These are phyloP conservation scores for Ensete glaucum DNA, from an alignment of 176 grass and related monocot genomes.

Conservation along the genomic window DNA sequence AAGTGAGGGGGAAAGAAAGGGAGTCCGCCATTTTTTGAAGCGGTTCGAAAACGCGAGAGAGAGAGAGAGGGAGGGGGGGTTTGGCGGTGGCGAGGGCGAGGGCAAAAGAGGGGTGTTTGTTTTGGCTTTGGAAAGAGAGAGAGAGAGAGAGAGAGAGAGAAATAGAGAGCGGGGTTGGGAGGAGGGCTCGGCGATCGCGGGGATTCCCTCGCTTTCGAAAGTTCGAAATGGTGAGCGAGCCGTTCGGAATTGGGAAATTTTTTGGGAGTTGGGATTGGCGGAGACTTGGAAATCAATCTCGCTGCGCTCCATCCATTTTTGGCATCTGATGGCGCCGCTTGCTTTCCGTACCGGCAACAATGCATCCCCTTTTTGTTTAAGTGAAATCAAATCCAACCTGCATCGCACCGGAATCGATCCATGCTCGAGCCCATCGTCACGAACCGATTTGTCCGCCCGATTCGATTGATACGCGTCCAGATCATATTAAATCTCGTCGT, in stretches of 20 bases:
- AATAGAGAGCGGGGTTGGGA: background rate
- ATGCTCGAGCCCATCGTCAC: too few species aligned
- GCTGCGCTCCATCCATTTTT: too few species aligned
- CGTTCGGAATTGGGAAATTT: background rate
- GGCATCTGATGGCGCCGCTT: too few species aligned
- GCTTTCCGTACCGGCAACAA: too few species aligned
- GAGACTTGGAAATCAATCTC: too few species aligned
- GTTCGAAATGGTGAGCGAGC: constrained; percentile 2
- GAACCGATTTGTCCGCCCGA: too few species aligned
- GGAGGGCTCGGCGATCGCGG: background rate
- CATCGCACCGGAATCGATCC: too few species aligned
- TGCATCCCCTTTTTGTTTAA: too few species aligned
- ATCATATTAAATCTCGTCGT: too few species aligned
- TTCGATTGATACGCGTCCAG: too few species aligned
- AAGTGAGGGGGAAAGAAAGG: constrained; percentile 10
- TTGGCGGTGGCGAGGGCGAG: background rate
- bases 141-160: background rate
- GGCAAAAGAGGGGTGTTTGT: background rate
- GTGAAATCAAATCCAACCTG: too few species aligned
- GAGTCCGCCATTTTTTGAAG: constrained; percentile 38
- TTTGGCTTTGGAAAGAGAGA: background rate
- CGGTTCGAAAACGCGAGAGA: background rate
- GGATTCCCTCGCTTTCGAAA: constrained; percentile 13
- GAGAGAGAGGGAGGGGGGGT: background rate
- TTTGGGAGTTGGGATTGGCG: background rate